These are phyloP conservation scores for Kluyveromyces sp. DNA, from an alignment of 1,139 yeast genomes.

Conservation along the genomic window DNA sequence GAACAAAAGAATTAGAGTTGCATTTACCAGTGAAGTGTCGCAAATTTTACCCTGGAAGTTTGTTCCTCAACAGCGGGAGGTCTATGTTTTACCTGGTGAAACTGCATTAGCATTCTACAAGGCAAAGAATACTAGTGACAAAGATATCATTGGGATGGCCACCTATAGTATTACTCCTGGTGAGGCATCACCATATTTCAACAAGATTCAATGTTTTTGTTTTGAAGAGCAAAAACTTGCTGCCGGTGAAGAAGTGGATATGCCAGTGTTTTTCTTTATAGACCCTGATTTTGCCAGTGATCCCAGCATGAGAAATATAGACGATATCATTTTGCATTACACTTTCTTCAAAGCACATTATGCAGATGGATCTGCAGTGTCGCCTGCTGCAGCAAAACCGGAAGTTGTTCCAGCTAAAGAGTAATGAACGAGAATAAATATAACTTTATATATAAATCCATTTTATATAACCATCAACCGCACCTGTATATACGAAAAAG, in stretches of 20 bases:
- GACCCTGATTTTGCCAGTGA: slow-evolving; percentile 97
- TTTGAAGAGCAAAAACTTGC: slow-evolving; percentile 90
- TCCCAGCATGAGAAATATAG: slow-evolving; percentile 85
- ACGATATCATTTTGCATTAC: slow-evolving; percentile 84
- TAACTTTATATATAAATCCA: too few species aligned
- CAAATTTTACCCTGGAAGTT: slow-evolving; percentile 93
- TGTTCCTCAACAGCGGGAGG: slow-evolving; percentile 91
- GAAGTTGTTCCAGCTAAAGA: slow-evolving; percentile 4
- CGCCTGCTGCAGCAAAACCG: slow-evolving; percentile 10
- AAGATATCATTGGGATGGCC: slow-evolving; percentile 96
- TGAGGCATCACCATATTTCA: slow-evolving; percentile 91
- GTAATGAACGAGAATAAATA: background rate
- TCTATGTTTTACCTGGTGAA: slow-evolving; percentile 91
- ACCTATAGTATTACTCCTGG: slow-evolving; percentile 96
- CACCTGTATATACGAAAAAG: too few species aligned
- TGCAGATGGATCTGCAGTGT: slow-evolving; percentile 28
- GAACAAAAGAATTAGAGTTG: slow-evolving; percentile 68
- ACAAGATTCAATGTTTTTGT: slow-evolving; percentile 95
- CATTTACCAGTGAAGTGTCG: slow-evolving; percentile 88
- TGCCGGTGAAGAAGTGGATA: slow-evolving; percentile 97
- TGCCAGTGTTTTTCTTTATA: slow-evolving; percentile 97
- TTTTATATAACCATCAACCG: too few species aligned
- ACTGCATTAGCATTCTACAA: slow-evolving; percentile 94
- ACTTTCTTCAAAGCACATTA: slow-evolving; percentile 67
- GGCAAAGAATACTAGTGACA: slow-evolving; percentile 78